A percentile compares a stretch with the other conserved stretches of the same genome.
phyloP scores from a whole-genome alignment of 2,329 filamentous ascomycete genomes.

The Penicillium vulpinum region DNA sequence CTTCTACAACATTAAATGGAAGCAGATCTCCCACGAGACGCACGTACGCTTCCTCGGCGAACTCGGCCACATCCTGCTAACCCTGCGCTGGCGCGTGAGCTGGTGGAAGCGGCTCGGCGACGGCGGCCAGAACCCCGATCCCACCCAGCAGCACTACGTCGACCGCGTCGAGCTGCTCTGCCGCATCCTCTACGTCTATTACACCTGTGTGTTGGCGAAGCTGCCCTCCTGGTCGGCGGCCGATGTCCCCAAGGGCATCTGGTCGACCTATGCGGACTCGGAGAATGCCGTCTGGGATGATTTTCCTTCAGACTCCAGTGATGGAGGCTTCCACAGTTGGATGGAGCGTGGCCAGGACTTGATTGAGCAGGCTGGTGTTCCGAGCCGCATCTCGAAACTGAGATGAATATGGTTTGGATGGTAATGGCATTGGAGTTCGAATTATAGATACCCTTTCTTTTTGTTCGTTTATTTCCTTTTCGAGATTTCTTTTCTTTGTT shows the following conservation, averaged over 20 bases:
- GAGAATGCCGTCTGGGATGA: slow-evolving; percentile 44
- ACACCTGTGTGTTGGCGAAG: slow-evolving; percentile 46
- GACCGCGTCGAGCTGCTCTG: slow-evolving; percentile 45
- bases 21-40: slow-evolving; percentile 44
- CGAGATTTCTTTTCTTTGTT: neutral
- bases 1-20: slow-evolving; percentile 50
- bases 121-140: slow-evolving; percentile 37
- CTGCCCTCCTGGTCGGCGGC: slow-evolving; percentile 41
- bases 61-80: slow-evolving; percentile 44
- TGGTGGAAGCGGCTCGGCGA: slow-evolving; percentile 49
- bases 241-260: slow-evolving; percentile 42
- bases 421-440: slow-evolving; percentile 27
- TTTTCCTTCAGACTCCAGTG: slow-evolving; percentile 42
- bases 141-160: slow-evolving; percentile 41
- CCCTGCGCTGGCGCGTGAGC: slow-evolving; percentile 47
- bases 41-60: slow-evolving; percentile 43
- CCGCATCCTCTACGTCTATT: slow-evolving; percentile 49
- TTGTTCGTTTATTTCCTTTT: slow-evolving; percentile 5
- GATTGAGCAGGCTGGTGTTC: slow-evolving; percentile 43
- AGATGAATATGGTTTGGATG: slow-evolving; percentile 8
- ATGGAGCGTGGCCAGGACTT: slow-evolving; percentile 42
- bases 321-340: slow-evolving; percentile 44
- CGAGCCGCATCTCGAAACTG: slow-evolving; percentile 31
- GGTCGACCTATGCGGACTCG: slow-evolving; percentile 46
- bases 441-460: slow-evolving; percentile 39